phyloP scores from a whole-genome alignment of 306 rosid genomes.

The Benincasa hispida region DNA sequence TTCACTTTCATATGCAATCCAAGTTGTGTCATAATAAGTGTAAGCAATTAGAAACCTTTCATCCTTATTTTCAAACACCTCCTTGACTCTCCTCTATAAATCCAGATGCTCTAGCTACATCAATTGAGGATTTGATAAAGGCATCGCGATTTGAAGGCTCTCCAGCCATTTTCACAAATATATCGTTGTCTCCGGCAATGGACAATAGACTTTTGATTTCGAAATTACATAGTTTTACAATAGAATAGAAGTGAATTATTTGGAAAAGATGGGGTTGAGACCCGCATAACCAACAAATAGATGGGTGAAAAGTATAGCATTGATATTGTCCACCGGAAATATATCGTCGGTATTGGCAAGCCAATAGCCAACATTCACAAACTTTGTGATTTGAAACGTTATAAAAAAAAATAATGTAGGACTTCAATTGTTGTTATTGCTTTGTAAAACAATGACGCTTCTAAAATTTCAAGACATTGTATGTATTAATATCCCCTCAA shows the following conservation, averaged over 20 bases:
- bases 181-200: neutral
- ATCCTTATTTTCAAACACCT: neutral
- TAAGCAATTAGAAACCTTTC: neutral
- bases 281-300: neutral
- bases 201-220: neutral
- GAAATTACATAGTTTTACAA: neutral
- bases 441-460: neutral
- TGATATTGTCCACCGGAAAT: neutral
- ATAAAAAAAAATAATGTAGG: neutral
- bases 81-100: neutral
- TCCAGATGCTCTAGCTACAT: neutral
- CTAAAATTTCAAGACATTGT: too few relatives aligned
- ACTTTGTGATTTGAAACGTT: neutral
- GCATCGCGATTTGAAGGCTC: neutral
- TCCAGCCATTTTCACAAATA: neutral
- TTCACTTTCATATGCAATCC: neutral
- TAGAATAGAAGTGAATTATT: neutral
- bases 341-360: neutral
- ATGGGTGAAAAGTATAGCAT: neutral
- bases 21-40: neutral
- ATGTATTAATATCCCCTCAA: neutral
- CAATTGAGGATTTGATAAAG: neutral
- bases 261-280: neutral
- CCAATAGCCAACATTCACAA: neutral
- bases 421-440: too few relatives aligned